Evolutionary conservation across 768 basidiomycete species (phyloP).

Genomic region (Termitomyces sp.): DNA sequence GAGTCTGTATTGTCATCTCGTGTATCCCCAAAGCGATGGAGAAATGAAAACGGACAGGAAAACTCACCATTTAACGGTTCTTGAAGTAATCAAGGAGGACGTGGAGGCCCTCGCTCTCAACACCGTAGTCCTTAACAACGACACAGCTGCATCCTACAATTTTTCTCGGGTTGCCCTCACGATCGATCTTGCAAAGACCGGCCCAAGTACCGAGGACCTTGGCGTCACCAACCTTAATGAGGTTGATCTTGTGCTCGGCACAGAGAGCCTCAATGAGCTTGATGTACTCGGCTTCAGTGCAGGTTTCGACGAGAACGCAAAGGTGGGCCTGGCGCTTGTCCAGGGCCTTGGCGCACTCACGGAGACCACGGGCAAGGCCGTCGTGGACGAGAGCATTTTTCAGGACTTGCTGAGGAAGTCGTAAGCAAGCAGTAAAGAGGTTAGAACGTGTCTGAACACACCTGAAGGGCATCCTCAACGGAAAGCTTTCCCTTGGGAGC

Average conservation of each 20-base stretch:
- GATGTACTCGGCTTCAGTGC: constrained; percentile 99
- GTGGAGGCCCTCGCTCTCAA: constrained; percentile 91
- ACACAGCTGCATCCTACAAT: constrained; percentile 91
- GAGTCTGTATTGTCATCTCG: constrained; percentile 87
- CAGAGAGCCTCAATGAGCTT: constrained; percentile 99
- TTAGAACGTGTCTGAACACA: constrained; percentile 21
- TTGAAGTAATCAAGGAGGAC: constrained; percentile 97
- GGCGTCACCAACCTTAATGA: constrained; percentile 98
- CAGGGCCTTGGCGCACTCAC: constrained; percentile 95
- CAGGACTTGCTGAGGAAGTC: constrained; percentile 77
- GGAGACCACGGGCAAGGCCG: constrained; percentile 95
- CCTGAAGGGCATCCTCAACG: constrained; percentile 93
- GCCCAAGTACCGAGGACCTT: constrained; percentile 99
- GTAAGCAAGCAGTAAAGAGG: constrained; percentile 4
- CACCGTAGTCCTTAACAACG: constrained; percentile 97
- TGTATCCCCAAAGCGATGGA: not conserved
- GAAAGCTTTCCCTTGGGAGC: constrained; percentile 94
- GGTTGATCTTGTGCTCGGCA: constrained; percentile 98
- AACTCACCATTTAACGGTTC: constrained; percentile 60
- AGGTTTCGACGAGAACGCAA: constrained; percentile 98
- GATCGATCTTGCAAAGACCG: constrained; percentile 99
- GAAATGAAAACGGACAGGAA: constrained; percentile 16
- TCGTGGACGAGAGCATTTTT: constrained; percentile 99
- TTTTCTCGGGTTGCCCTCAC: constrained; percentile 97
- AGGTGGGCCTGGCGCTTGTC: constrained; percentile 99